A percentile compares a stretch with the other conserved stretches of the same genome.
phyloP scores from a whole-genome alignment of 2,329 filamentous ascomycete genomes.

The Colletotrichum cereale region DNA sequence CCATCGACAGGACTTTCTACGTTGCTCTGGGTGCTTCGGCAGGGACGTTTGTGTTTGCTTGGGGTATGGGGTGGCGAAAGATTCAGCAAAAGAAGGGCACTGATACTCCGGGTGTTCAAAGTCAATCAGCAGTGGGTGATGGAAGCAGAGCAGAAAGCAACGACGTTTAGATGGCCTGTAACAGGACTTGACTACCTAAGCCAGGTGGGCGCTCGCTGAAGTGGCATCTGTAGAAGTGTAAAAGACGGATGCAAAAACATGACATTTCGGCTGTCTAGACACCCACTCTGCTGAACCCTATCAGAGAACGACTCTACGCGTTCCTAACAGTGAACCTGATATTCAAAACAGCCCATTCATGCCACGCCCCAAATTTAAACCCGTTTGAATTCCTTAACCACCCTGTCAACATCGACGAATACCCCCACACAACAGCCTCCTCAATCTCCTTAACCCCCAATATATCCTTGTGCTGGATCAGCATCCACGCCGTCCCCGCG shows the following conservation, averaged over 20 bases:
- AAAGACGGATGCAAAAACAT: too few species aligned
- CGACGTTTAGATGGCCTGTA: background rate
- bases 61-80: conserved; percentile 1
- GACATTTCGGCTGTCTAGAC: too few species aligned
- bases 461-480: background rate
- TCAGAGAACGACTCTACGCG: background rate
- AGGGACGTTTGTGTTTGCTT: background rate
- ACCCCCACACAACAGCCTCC: background rate
- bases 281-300: too few species aligned
- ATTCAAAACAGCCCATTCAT: background rate
- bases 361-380: background rate
- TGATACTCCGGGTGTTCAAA: background rate
- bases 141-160: background rate
- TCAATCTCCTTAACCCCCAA: background rate
- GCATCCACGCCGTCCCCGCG: background rate
- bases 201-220: background rate
- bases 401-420: background rate
- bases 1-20: conserved; percentile 10
- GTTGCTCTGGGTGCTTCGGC: background rate
- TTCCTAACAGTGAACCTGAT: background rate
- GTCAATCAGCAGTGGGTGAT: background rate
- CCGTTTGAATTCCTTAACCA: too few species aligned
- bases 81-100: conserved; percentile 12
- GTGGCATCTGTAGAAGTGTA: background rate
- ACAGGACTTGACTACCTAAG: background rate